Evolutionary conservation across 1,139 yeast species (phyloP), one percentile per base, ranked within the genome.

Genomic region (Blastobotrys proliferans): DNA sequence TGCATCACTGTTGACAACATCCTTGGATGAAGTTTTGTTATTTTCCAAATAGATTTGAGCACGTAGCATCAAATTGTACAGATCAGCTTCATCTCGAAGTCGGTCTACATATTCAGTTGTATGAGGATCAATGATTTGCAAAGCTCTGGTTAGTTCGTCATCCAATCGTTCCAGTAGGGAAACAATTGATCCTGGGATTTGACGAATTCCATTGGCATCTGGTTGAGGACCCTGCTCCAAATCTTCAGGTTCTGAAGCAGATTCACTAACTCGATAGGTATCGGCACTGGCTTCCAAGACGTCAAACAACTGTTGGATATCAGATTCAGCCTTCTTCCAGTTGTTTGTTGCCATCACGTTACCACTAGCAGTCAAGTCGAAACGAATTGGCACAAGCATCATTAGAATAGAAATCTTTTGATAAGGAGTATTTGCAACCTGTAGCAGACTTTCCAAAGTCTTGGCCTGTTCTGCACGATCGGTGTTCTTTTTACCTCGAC

Each of bases 401-500:
- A 88, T 79, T 63, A 84, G 80, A 46, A 90, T 77, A 35, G 84
- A 72, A 54, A 94, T 85, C 53, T 73, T 72, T 68, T 92, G 95
- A 65, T 86, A 92, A 25, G 87, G 56, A 35, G 76, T 71, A 30
- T 61, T 60, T 21, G 84, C 72, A 27, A 74, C 68, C 16, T 64
- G 60, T 51, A 83, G 66, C 51, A 87, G 73, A 35, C 72, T 71
- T 66, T 85, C 95, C 61, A 92, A 73, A 37, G 74, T 72, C 51
- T 70, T 70, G 52, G 88, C 77, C 66, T 92, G 96, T 63, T 85
- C 95, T 49, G 64, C 68, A 55, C 82, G 79, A 64, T 92, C 96
- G 52, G 88, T 83, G 64, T 86, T 87, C 74, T 87, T 92, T 72
- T 90, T 90, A 72, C 98, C 98, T 68, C 98, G 83, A 40, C 90